Conservation (phyloP, 768 basidiomycete genomes). For the Russula sp. region DNA sequence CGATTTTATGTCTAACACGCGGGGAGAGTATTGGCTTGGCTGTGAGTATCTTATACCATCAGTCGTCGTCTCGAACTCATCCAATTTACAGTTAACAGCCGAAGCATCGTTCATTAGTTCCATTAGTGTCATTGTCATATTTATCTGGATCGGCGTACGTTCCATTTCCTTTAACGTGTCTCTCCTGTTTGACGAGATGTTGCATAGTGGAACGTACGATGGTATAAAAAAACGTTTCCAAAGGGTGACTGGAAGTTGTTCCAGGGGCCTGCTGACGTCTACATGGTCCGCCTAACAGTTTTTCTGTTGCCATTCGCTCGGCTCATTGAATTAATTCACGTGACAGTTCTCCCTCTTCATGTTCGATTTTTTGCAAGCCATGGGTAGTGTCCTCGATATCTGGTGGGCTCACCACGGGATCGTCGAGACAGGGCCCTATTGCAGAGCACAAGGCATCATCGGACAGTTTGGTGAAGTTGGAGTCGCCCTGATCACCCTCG, state of each 20-base stretch:
- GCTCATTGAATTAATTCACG: conserved; percentile 27
- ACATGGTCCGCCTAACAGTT: conserved; percentile 37
- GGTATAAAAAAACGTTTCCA: conserved; percentile 10
- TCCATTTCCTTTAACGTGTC: neutral
- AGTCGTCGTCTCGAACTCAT: conserved; percentile 3
- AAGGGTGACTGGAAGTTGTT: conserved; percentile 32
- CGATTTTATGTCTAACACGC: conserved; percentile 35
- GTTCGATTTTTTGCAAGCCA: conserved; percentile 41
- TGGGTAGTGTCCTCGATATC: conserved; percentile 42
- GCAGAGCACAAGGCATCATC: no score
- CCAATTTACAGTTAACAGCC: conserved; percentile 35
- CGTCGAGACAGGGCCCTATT: no score
- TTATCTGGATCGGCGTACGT: conserved; percentile 21
- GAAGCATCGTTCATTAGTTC: conserved; percentile 34
- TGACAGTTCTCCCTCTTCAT: conserved; percentile 33
- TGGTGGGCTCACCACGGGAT: no score
- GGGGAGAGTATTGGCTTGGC: conserved; percentile 41
- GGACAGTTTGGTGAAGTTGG: no score
- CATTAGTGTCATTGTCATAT: neutral
- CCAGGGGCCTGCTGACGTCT: conserved; percentile 41
- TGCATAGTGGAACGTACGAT: conserved; percentile 19
- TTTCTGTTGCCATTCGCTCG: neutral
- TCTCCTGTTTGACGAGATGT: neutral
- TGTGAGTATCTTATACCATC: conserved; percentile 29
- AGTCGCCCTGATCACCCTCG: no score